Conservation (phyloP, 495 filamentous ascomycete genomes). For the Aspergillus egyptiacus region DNA sequence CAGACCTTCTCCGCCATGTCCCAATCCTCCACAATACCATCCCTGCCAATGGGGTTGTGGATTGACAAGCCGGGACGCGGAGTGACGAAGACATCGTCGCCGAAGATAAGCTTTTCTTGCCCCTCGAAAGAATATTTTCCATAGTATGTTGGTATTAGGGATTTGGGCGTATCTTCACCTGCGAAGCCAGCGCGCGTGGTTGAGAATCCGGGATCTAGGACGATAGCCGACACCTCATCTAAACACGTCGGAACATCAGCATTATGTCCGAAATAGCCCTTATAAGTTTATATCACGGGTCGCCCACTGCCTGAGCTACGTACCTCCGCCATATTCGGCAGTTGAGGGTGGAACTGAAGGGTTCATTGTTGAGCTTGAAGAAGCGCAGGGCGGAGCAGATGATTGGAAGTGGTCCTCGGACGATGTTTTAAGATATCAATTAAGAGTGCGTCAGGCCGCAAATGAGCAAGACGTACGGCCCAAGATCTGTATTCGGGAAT, state of each 20-base stretch:
- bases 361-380: slow-evolving; percentile 29
- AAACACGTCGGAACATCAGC: slow-evolving; percentile 18
- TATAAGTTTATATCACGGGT: too few relatives aligned
- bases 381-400: not conserved
- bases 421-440: not conserved
- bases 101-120: slow-evolving; percentile 61
- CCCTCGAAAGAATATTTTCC: slow-evolving; percentile 53
- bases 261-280: too few relatives aligned
- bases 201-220: slow-evolving; percentile 90
- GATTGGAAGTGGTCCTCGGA: not conserved
- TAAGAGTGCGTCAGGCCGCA: too few relatives aligned
- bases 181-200: slow-evolving; percentile 91
- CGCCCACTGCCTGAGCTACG: slow-evolving; percentile 19
- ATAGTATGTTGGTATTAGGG: slow-evolving; percentile 83
- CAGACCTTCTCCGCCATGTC: slow-evolving; percentile 83
- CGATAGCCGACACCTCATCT: slow-evolving; percentile 97
- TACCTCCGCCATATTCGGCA: slow-evolving; percentile 79
- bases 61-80: slow-evolving; percentile 71
- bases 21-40: slow-evolving; percentile 95
- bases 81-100: slow-evolving; percentile 78
- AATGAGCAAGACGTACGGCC: not conserved
- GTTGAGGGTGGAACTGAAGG: slow-evolving; percentile 52
- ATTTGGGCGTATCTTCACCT: slow-evolving; percentile 95
- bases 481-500: not conserved
- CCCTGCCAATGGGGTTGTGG: slow-evolving; percentile 81